Evolutionary conservation across 805 yeast species (phyloP), one percentile per base, ranked within the genome.

Genomic region (Sungouiella blattae): DNA sequence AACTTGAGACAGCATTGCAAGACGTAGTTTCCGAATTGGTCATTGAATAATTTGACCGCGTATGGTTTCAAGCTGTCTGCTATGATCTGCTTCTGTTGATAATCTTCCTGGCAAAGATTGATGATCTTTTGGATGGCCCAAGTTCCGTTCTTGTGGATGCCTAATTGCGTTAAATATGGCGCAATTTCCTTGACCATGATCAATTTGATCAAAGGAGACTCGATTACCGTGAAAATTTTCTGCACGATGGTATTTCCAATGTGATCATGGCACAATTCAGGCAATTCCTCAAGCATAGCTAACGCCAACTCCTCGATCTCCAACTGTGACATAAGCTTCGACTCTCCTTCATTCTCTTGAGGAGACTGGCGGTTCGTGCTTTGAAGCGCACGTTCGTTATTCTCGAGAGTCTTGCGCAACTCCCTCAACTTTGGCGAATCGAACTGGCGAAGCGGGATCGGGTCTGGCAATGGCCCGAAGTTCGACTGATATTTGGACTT

Each of bases 101-200:
- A 47, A 18, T 57, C 60, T 50, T 80, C 32, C 76, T 71, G 28
- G 71, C 78, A 32, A 78, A 78, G 43, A 46, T 80, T 83, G 48
- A 93, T 88, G 60, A 93, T 82, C 60, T 91, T 93, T 60, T 93
- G 98, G 16, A 96, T 95, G 2, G 97, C 98, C 98, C 98, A 93
- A 4, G 98, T 93, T 43, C 98, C 98, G 58, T 93, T 93, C 55
- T 93, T 93, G 64, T 93, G 98, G 37, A 87, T 82, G 49, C 97
- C 93, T 71, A 91, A 83, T 49, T 87, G 94, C 1, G 96, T 86
- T 44, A 93, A 67, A 52, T 73, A 86, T 18, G 89, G 94, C 4
- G 83, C 68, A 26, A 94, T 77, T 44, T 76, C 77, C 50, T 83
- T 77, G 37, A 93, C 71, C 87, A 93, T 83, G 56, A 83, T 75